Percentiles rank a stretch among this genome's conserved stretches.
phyloP scores from a whole-genome alignment of 2,329 filamentous ascomycete genomes.

The Aureobasidium musti region DNA sequence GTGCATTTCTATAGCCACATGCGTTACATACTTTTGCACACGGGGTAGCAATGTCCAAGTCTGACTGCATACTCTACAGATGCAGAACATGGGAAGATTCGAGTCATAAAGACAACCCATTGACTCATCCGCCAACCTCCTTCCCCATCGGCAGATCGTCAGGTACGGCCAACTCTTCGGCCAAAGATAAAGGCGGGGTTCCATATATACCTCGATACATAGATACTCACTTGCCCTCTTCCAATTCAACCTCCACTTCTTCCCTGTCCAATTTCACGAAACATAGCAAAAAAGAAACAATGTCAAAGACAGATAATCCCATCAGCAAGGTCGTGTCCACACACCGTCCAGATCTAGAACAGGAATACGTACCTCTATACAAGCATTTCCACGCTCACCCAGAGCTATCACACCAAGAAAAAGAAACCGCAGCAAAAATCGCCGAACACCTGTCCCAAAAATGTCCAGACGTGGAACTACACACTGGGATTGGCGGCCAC shows the following conservation, averaged over 20 bases:
- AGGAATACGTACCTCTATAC: slow-evolving; percentile 58
- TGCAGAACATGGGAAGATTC: too few relatives aligned
- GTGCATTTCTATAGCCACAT: too few relatives aligned
- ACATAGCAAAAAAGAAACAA: background rate
- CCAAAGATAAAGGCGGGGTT: background rate
- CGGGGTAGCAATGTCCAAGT: too few relatives aligned
- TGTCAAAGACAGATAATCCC: background rate
- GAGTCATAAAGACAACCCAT: background rate
- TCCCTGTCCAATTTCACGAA: background rate
- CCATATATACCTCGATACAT: background rate
- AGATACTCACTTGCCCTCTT: background rate
- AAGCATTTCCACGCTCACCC: slow-evolving; percentile 61
- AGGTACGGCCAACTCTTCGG: slow-evolving; percentile 5
- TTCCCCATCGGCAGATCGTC: slow-evolving; percentile 12
- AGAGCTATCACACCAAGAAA: slow-evolving; percentile 61
- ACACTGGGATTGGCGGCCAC: slow-evolving; percentile 58
- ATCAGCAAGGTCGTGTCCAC: slow-evolving; percentile 35
- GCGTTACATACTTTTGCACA: too few relatives aligned
- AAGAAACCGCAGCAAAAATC: slow-evolving; percentile 54
- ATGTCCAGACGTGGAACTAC: slow-evolving; percentile 48
- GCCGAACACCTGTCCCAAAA: slow-evolving; percentile 45
- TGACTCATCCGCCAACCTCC: background rate
- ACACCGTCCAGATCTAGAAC: slow-evolving; percentile 47
- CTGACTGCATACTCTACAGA: too few relatives aligned
- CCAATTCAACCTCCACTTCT: background rate